Base-by-base conservation (phyloP, 768 basidiomycete genomes). In the Hygrocybe punicea region DNA sequence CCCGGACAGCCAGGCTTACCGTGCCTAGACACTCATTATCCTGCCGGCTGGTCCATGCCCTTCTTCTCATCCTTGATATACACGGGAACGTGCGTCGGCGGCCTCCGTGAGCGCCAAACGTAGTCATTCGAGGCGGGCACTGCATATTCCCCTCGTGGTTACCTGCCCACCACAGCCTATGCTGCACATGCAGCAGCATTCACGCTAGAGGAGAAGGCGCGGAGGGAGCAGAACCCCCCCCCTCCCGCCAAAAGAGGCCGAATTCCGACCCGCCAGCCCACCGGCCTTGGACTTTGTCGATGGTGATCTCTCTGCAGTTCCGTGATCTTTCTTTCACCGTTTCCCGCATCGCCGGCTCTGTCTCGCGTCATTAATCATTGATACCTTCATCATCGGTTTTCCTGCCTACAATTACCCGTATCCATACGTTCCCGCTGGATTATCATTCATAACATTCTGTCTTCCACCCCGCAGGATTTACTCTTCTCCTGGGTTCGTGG, bases 41-140 rank as follows among this genome's bases (percentile, higher is more conserved):
- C 96, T 2, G 77, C 84, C 1, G 93, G 92, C 11, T 98, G 94
- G 93, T 81, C 83, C 0, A 96, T 93, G 87, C 79, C 94, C 1
- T 93, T 98, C 73, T 84, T 91, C 60, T 79, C 79, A 39, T 95
- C 94, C 2, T 80, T 99, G 50, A 79, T 80, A 3, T 85, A 84
- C 69, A 93, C 94, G 0, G 88, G 89, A 19, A 91, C 90, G 1
- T 86, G 93, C 7, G 80, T 96, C 16, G 90, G 81, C 4, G 96
- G 95, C 2, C 88, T 94, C 64, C 83, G 86, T 25, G 93, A 98
- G 66, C 83, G 87, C 34, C 80, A 81, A 62, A 86, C 85, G 4
- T 93, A 96, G 63, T 77, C 83, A 37, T 92, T 90, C 63, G 96
- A 98, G 71, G 84, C 89, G 3, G 90, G 89, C 4, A 71, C 73